phyloP scores from a whole-genome alignment of 495 filamentous ascomycete species.

The Talaromyces trachyspermus region DNA sequence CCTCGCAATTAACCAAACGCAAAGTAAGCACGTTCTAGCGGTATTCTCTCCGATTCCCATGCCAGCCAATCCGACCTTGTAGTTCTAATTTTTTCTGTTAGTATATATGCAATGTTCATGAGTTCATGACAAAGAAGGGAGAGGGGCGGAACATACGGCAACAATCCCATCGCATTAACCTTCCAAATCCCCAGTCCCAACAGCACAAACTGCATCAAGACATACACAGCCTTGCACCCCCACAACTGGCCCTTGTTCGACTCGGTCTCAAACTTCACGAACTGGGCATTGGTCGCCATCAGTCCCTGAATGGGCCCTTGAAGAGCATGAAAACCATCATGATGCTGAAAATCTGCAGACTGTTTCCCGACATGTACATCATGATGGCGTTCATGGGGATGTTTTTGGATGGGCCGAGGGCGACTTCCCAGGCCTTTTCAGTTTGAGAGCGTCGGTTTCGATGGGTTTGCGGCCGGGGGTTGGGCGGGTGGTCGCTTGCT shows the following conservation, averaged over 20 bases:
- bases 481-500: constrained; percentile 25
- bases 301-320: constrained; percentile 91
- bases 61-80: constrained; percentile 93
- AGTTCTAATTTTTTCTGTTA: constrained; percentile 48
- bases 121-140: not conserved
- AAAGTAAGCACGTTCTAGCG: constrained; percentile 61
- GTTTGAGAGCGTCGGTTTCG: constrained; percentile 88
- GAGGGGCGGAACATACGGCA: constrained; percentile 59
- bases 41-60: constrained; percentile 77
- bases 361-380: constrained; percentile 99
- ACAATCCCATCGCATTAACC: constrained; percentile 89
- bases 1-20: constrained; percentile 27
- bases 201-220: constrained; percentile 76
- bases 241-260: constrained; percentile 64
- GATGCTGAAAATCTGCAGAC: constrained; percentile 96
- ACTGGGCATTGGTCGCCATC: constrained; percentile 67
- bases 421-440: constrained; percentile 98
- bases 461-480: constrained; percentile 39
- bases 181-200: constrained; percentile 91
- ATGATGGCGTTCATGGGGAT: constrained; percentile 98
- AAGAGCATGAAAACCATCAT: constrained; percentile 99
- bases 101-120: too few species aligned
- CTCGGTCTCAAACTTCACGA: constrained; percentile 81
- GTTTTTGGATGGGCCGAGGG: constrained; percentile 86
- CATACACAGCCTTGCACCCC: constrained; percentile 76